Conservation (phyloP, 2,329 filamentous ascomycete genomes). For the Periglandula ipomoeae region DNA sequence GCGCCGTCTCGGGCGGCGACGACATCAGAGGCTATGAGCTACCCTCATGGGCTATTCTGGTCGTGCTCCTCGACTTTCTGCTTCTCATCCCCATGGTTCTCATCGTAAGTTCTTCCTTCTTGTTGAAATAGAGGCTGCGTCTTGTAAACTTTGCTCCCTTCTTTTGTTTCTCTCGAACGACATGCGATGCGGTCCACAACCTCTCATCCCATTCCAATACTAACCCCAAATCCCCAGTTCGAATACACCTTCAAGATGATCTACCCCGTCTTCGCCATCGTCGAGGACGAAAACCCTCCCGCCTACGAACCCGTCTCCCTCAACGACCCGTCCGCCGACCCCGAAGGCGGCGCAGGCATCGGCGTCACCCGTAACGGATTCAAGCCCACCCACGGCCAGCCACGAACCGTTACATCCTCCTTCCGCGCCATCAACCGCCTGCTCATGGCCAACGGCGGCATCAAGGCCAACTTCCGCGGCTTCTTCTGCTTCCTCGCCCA, state of each 20-base stretch:
- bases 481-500: slow-evolving; percentile 40
- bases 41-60: slow-evolving; percentile 29
- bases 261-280: slow-evolving; percentile 46
- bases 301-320: slow-evolving; percentile 43
- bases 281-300: slow-evolving; percentile 49
- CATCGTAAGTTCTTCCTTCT: slow-evolving; percentile 26
- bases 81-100: slow-evolving; percentile 36
- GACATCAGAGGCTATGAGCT: slow-evolving; percentile 19
- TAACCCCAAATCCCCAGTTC: slow-evolving; percentile 23
- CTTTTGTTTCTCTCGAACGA: no score
- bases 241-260: slow-evolving; percentile 41
- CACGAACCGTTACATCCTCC: slow-evolving; percentile 38
- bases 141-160: neutral
- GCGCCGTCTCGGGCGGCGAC: slow-evolving; percentile 21
- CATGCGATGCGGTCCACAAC: no score
- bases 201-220: no score
- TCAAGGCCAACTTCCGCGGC: slow-evolving; percentile 61
- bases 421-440: slow-evolving; percentile 41
- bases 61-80: slow-evolving; percentile 32
- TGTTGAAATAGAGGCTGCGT: neutral
- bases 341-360: slow-evolving; percentile 17
- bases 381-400: slow-evolving; percentile 25
- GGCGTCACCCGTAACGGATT: slow-evolving; percentile 19
- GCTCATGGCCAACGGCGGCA: slow-evolving; percentile 55
- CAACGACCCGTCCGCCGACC: slow-evolving; percentile 27